Evolutionary conservation across 2,329 filamentous ascomycete species (phyloP), one percentile per base, ranked within the genome.

Genomic region (Polytolypa hystricis): DNA sequence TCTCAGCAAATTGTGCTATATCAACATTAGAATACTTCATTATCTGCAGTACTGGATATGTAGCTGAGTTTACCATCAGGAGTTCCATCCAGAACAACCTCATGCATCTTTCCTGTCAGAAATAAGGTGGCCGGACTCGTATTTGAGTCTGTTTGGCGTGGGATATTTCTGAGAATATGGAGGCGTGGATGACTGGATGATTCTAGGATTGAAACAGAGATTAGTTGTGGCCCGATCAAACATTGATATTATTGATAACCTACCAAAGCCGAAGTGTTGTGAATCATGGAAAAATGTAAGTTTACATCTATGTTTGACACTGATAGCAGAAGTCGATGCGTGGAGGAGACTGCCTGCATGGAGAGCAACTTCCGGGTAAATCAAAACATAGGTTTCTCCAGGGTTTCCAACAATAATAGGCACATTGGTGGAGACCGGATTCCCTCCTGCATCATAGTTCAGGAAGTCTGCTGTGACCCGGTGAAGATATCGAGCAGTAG

Each of bases 401-500:
- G 44, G 42, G 18, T 53, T 30, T 4, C 47, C 46, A 37, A 51
- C 20, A 27, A 51, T 37, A 33, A 50, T 25, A 21, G 47, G 40
- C 6, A 51, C 42, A 23, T 47, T 50, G 10, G 9, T 41, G 7
- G 39, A 33, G 23, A 47, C 36, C 27, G 43, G 30, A 25, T 42
- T 44, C 12, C 51, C 46, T 43, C 30, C 46, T 20, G 20, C 16
- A 32, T 51, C 40, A 37, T 46, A 16, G 32, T 21, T 41, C 21
- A 45, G 35, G 33, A 51, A 48, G 31, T 50, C 44, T 35, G 41
- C 42, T 20, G 45, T 50, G 32, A 42, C 41, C 5, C 23, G 44
- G 46, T 55, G 46, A 15, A 52, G 42, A 39, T 39, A 37, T 16
- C 50, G 48, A n/a, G n/a, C n/a, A n/a, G n/a, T n/a, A n/a, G n/a